Conservation (phyloP, 805 yeast genomes). For the Monosporozyma aquatica region DNA sequence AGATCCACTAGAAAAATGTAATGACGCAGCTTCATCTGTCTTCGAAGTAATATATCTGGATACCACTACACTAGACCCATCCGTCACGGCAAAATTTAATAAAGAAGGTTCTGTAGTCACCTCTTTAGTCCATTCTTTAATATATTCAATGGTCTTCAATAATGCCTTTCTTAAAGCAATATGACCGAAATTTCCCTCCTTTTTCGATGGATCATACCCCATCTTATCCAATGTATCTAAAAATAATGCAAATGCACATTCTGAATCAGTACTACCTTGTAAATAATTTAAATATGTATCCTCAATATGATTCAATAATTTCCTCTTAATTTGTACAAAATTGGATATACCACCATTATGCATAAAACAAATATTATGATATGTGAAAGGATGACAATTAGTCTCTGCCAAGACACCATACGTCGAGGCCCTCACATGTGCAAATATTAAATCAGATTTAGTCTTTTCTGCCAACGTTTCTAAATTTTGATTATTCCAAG, state of each 20-base stretch:
- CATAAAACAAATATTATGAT: conserved; percentile 86
- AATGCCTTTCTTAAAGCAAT: conserved; percentile 57
- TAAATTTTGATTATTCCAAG: conserved; percentile 92
- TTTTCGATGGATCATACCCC: conserved; percentile 61
- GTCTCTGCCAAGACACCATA: conserved; percentile 92
- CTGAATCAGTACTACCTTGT: conserved; percentile 94
- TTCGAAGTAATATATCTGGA: conserved; percentile 81
- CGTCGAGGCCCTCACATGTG: conserved; percentile 93
- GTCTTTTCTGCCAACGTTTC: conserved; percentile 84
- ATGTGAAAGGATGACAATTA: conserved; percentile 93
- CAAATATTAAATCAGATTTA: conserved; percentile 74
- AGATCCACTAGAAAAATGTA: conserved; percentile 91
- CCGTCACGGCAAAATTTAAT: conserved; percentile 90
- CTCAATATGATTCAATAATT: conserved; percentile 57
- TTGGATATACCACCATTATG: conserved; percentile 88
- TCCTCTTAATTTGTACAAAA: conserved; percentile 65
- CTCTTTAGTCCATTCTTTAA: conserved; percentile 72
- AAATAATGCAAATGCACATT: conserved; percentile 86
- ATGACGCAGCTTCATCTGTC: conserved; percentile 91
- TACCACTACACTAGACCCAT: conserved; percentile 79
- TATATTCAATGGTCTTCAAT: conserved; percentile 58
- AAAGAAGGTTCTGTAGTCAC: conserved; percentile 67
- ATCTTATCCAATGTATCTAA: conserved; percentile 64
- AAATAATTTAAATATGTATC: conserved; percentile 73
- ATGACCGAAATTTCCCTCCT: conserved; percentile 43